Base-by-base conservation (phyloP, 164 flowering plant species). In the Dillenia turbinata region DNA sequence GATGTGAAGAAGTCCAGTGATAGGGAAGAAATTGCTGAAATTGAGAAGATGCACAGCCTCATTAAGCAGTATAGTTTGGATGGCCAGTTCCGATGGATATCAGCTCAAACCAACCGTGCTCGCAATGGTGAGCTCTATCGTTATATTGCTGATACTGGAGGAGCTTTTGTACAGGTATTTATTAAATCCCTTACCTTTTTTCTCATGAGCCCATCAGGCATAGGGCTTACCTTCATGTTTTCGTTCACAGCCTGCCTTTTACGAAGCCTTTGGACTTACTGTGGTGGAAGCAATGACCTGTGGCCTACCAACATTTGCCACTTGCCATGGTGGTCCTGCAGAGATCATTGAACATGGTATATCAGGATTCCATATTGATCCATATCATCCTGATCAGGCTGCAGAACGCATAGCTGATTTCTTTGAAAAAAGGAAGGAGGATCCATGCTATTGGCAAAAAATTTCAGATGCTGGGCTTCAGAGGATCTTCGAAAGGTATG, bases 271-370 rank as follows among this genome's bases (percentile, higher is more conserved):
- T 79, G 99, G 99, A 47, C 92, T 94, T 51, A 94, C 99, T 9
- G 99, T 94, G 19, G 90, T 94, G 71, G 99, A 94, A 75, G 92
- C 92, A 52, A 94, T 94, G 99, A 82, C 89, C n/a, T 88, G 90
- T 79, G 99, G 96, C 24, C 96, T 94, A 48, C 99, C 99, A 17
- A 89, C 96, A 63, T 89, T 94, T 77, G 99, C 99, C 56, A 94
- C 99, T 54, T 81, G 83, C 68, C 96, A 94, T 69, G 99, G 97
- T 66, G 99, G 97, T 57, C 99, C 99, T 49, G 84, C 91, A 61
- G 99, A 94, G 78, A 91, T 91, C 47, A 94, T 94, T 54, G 90
- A 91, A 77, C 75, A 89, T 70, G 96, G 99, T 43, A 60, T 77
- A 57, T 91, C 97, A 9, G 99, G 99, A 10, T 91, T 86, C 74